Base-by-base conservation (phyloP, 2,329 filamentous ascomycete species). In the Laburnicola sp. region DNA sequence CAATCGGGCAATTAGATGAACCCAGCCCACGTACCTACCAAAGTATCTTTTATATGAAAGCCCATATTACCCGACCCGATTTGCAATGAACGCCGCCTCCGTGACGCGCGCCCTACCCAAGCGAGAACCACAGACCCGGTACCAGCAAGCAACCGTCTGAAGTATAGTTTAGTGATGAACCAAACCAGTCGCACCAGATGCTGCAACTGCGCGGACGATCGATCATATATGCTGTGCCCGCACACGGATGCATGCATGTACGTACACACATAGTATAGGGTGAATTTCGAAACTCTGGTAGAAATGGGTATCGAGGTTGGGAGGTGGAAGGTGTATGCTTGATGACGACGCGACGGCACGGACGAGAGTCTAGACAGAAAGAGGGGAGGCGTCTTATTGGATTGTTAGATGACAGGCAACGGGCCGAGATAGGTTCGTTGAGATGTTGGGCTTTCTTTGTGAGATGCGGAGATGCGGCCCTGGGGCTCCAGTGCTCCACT, bases 281-380 rank as follows among this genome's bases (percentile, higher is more conserved):
- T 16, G 34, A 42, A 35, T 36, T 26, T 48, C 37, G 41, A 50
- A 50, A 50, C 41, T 35, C 45, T 50, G 48, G 39, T 31, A 50
- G 41, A 50, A 43, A 40, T 5, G 22, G 23, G 21, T 5, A 31
- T 26, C 6, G 1, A 9, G 27, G n/a, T 9, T 11, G n/a, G 35
- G 7, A 27, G n/a, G n/a, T 30, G 23, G 21, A 32, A 22, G 23
- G 16, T 16, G 16, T 21, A 10, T 47, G 27, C 26, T 39, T 4
- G 36, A 40, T n/a, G 25, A 45, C 41, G 30, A 16, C 27, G 10
- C 10, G 25, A 37, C 30, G 35, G 16, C 35, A 37, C 9, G 35
- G 35, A 10, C 35, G 6, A 10, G 9, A 16, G 35, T n/a, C 10
- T 8, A 37, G 16, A 32, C 7, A 7, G 11, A 7, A 11, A 32